Evolutionary conservation across 306 rosid species (phyloP).

Genomic region (Glycine soja): DNA sequence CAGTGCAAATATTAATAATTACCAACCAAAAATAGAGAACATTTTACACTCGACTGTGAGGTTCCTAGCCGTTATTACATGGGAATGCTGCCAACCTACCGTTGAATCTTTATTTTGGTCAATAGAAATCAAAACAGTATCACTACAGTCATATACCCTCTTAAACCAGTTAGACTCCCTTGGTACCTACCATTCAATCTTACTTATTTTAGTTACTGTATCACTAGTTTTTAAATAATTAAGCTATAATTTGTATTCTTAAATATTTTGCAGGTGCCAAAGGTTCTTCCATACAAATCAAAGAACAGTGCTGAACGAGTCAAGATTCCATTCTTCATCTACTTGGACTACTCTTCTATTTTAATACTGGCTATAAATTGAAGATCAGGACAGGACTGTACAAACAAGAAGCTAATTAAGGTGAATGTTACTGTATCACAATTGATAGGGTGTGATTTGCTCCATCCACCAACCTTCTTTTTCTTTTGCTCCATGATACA

Average conservation of each 20-base stretch:
- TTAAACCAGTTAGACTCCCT: too few relatives aligned
- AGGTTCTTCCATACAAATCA: slow-evolving; percentile 5
- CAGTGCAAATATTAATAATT: neutral
- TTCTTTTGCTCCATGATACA: neutral
- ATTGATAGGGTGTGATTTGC: neutral
- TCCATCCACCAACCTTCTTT: slow-evolving; percentile 8
- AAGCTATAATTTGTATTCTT: neutral
- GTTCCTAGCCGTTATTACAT: neutral
- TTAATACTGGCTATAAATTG: neutral
- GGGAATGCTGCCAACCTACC: neutral
- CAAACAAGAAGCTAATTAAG: slow-evolving; percentile 12
- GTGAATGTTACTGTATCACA: slow-evolving; percentile 22
- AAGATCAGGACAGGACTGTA: neutral
- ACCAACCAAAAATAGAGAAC: neutral
- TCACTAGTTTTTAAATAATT: neutral
- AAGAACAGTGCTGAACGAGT: neutral
- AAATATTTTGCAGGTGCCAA: neutral
- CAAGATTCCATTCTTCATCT: slow-evolving; percentile 16
- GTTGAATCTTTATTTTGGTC: neutral
- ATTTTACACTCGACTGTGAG: neutral
- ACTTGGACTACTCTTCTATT: neutral
- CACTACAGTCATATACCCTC: too few relatives aligned
- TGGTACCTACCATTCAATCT: neutral
- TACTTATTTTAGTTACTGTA: neutral
- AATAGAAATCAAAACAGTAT: too few relatives aligned